Base-by-base conservation (phyloP, 345 rosid species). In the Dovyalis caffra region DNA sequence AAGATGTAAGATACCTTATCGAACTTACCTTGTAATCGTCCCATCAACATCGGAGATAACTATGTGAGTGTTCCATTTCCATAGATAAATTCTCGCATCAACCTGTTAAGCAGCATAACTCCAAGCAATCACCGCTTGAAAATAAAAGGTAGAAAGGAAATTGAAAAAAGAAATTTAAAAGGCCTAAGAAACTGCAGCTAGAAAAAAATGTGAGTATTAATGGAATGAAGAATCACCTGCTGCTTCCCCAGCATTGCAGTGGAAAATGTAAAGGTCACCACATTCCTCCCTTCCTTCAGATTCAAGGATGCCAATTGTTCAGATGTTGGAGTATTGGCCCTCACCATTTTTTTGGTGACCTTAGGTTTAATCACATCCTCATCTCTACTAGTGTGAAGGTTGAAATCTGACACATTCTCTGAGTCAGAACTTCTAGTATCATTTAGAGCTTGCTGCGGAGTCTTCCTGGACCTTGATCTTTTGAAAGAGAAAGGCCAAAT, bases 11-110 rank as follows among this genome's bases (percentile, higher is more conserved):
- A n/a, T 5, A 70, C 12, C 11, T 10, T 37, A 7, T 23, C 33
- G n/a, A 56, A 75, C 86, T 85, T 81, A 91, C 99, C 83, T 93
- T 71, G 99, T 95, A 72, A 95, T 95, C 45, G 99, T 95, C 79
- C 99, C 99, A 80, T 95, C 99, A 69, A 95, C 99, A 87, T 95
- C 99, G 28, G 99, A 95, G 78, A 95, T 84, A 69, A 95, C 97
- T 67, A 95, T 85, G 29, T 88, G 93, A 71, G 90, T 78, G 84
- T 91, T 90, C 98, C 98, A 95, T 81, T 91, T 95, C 99, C 99
- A 95, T 78, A 90, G 83, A 87, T 83, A 93, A 58, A 95, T 93
- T 75, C 95, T 88, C 4, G 98, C 97, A 64, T 95, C 96, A 72
- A 95, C 98, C 99, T 95, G 87, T 72, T 73, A 23, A 74, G 60